Percentiles rank a stretch among this genome's conserved stretches.
Evolutionary conservation across 78 protist species (phyloP).

Genomic region (Isochrysis galbana): DNA sequence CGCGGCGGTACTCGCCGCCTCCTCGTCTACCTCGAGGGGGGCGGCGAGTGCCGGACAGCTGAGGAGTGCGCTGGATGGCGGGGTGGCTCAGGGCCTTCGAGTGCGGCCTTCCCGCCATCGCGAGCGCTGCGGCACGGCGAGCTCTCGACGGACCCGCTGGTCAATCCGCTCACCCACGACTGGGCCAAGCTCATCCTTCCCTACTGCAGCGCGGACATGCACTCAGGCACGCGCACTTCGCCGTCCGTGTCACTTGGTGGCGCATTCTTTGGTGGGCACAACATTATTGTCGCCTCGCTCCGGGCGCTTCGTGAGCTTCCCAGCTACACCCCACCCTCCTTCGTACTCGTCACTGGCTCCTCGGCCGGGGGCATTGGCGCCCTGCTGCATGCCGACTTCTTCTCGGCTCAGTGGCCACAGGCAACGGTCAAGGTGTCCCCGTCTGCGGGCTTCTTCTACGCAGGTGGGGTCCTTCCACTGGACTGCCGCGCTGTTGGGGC

Average conservation of each 20-base stretch:
- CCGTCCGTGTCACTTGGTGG: background rate
- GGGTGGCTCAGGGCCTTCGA: background rate
- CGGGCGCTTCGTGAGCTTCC: background rate
- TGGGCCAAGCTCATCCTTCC: background rate
- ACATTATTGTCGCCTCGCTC: background rate
- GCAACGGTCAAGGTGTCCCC: conserved; percentile 1
- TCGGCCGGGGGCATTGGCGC: background rate
- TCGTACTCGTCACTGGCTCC: background rate
- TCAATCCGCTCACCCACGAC: background rate
- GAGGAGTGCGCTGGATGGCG: background rate
- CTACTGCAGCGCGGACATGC: background rate
- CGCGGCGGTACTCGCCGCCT: background rate
- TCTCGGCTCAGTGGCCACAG: background rate
- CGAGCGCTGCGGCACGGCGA: background rate
- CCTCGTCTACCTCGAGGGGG: background rate
- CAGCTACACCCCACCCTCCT: background rate
- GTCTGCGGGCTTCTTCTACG: background rate
- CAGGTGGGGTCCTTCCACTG: too few species aligned
- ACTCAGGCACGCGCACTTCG: background rate
- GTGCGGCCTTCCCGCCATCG: background rate
- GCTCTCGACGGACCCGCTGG: background rate
- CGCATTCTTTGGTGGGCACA: background rate
- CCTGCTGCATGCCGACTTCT: conserved; percentile 19
- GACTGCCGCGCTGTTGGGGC: too few species aligned
- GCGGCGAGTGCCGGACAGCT: conserved; percentile 5